Conservation (phyloP, 2,329 filamentous ascomycete genomes). For the Colletotrichum higginsianum region DNA sequence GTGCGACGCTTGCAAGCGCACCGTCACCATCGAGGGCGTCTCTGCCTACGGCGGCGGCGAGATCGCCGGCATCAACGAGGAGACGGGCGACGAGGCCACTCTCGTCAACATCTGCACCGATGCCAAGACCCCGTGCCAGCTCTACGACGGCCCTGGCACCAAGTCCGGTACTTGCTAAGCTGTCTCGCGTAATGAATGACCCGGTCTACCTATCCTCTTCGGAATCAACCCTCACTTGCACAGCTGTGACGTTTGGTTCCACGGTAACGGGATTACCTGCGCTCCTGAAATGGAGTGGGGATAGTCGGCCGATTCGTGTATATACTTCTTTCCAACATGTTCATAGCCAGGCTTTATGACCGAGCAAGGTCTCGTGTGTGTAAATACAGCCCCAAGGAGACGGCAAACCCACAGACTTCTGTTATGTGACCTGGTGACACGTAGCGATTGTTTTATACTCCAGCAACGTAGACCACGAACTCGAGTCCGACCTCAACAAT, state of each 20-base stretch:
- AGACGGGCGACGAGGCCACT: slow-evolving; percentile 54
- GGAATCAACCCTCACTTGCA: neutral
- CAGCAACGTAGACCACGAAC: too few species aligned
- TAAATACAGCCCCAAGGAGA: neutral
- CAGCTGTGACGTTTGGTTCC: too few species aligned
- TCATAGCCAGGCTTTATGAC: neutral
- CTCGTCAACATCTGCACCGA: slow-evolving; percentile 48
- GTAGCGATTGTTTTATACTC: neutral
- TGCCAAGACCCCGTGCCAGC: slow-evolving; percentile 45
- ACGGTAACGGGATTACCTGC: neutral
- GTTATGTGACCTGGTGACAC: neutral
- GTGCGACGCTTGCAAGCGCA: slow-evolving; percentile 54
- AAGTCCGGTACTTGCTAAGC: slow-evolving; percentile 39
- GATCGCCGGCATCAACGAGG: slow-evolving; percentile 59
- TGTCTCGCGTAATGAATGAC: too few species aligned
- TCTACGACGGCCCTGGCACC: slow-evolving; percentile 52
- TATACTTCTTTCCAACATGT: slow-evolving; percentile 19
- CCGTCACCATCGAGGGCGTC: slow-evolving; percentile 59
- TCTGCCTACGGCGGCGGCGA: slow-evolving; percentile 56
- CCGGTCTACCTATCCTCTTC: neutral
- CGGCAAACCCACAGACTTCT: neutral
- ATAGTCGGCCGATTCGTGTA: slow-evolving; percentile 22
- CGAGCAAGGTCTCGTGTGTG: neutral
- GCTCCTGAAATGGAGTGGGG: neutral
- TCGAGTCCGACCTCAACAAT: too few species aligned